phyloP scores from a whole-genome alignment of 768 basidiomycete genomes.

The Exsudoporus frostii region DNA sequence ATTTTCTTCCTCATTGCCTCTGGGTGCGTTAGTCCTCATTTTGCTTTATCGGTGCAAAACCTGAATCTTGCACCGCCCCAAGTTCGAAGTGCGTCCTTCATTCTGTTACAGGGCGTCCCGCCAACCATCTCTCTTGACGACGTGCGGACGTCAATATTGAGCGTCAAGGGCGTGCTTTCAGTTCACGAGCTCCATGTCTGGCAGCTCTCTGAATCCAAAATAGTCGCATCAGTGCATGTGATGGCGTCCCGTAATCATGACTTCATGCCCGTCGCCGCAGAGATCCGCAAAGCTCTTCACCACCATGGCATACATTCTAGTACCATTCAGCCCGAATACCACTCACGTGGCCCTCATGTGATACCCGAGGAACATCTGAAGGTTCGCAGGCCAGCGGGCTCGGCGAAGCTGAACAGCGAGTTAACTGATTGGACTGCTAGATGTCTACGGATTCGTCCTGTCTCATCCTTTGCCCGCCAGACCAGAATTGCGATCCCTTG shows the following conservation, averaged over 20 bases:
- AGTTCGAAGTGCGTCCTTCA: constrained; percentile 92
- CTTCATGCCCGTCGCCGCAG: constrained; percentile 86
- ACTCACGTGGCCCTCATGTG: constrained; percentile 31
- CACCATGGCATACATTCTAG: constrained; percentile 91
- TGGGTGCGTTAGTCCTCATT: constrained; percentile 49
- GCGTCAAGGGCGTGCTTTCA: constrained; percentile 76
- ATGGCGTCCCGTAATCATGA: constrained; percentile 76
- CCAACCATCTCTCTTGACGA: constrained; percentile 85
- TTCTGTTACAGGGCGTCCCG: constrained; percentile 93
- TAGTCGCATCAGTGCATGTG: constrained; percentile 95
- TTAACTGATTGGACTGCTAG: constrained; percentile 29
- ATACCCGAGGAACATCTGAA: constrained; percentile 47
- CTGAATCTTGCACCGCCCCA: constrained; percentile 13
- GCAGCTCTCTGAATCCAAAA: constrained; percentile 94
- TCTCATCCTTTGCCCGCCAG: constrained; percentile 68
- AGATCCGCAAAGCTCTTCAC: constrained; percentile 83
- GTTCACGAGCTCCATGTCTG: constrained; percentile 96
- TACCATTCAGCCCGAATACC: constrained; percentile 91
- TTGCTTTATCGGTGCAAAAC: not conserved
- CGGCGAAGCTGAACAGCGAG: not conserved
- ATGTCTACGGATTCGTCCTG: constrained; percentile 55
- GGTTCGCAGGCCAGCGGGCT: constrained; percentile 33
- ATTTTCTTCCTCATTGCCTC: constrained; percentile 90
- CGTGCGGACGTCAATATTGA: constrained; percentile 76
- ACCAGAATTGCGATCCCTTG: constrained; percentile 60